phyloP scores from a whole-genome alignment of 2,329 filamentous ascomycete species.

The Dactylellina cionopaga region DNA sequence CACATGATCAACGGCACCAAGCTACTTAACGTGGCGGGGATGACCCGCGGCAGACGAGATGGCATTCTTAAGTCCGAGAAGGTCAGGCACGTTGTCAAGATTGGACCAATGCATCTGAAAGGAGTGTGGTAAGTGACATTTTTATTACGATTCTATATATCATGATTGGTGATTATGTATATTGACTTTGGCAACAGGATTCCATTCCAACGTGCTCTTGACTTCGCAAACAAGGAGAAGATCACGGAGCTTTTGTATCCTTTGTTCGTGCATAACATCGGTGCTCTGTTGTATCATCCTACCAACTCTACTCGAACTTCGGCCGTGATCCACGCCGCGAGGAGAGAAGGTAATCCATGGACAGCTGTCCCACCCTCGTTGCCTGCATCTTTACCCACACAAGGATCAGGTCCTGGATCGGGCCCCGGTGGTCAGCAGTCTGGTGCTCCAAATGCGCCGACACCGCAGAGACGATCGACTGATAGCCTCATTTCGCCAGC shows the following conservation, averaged over 20 bases:
- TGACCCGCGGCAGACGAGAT: slow-evolving; percentile 94
- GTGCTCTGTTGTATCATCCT: slow-evolving; percentile 90
- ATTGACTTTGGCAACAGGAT: slow-evolving; percentile 73
- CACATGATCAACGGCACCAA: slow-evolving; percentile 99
- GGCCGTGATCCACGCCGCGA: slow-evolving; percentile 85
- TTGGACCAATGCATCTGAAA: slow-evolving; percentile 98
- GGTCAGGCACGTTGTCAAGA: slow-evolving; percentile 95
- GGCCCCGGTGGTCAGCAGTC: slow-evolving; percentile 48
- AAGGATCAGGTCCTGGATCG: slow-evolving; percentile 17
- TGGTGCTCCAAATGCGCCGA: slow-evolving; percentile 58
- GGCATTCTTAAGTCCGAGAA: slow-evolving; percentile 99
- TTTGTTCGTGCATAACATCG: slow-evolving; percentile 97
- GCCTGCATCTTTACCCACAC: slow-evolving; percentile 35
- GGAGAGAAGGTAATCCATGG: slow-evolving; percentile 67
- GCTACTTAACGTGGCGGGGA: slow-evolving; percentile 93
- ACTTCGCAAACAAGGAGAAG: slow-evolving; percentile 99
- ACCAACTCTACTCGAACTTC: slow-evolving; percentile 84
- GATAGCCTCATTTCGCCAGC: slow-evolving; percentile 72
- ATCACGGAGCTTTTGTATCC: slow-evolving; percentile 96
- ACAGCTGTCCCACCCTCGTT: slow-evolving; percentile 62
- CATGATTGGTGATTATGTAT: neutral
- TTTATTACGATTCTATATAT: neutral
- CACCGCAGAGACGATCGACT: slow-evolving; percentile 68
- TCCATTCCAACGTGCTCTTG: slow-evolving; percentile 94
- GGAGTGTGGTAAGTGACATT: slow-evolving; percentile 82